These are phyloP conservation scores for Brassica incana DNA, from an alignment of 345 rosid species.

Conservation along the genomic window DNA sequence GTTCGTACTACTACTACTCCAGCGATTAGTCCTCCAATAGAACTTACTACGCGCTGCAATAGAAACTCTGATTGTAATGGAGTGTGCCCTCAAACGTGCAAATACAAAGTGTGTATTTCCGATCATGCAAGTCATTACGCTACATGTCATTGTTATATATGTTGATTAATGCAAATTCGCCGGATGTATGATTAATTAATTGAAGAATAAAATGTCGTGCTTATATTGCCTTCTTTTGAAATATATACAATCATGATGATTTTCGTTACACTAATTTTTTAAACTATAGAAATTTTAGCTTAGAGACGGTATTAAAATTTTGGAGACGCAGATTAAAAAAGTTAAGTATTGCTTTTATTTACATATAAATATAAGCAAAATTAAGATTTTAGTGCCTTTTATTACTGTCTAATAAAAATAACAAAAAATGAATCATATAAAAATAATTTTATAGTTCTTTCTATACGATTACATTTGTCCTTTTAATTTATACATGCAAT, in stretches of 20 bases:
- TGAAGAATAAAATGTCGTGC: neutral
- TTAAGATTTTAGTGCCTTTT: neutral
- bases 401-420: neutral
- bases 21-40: neutral
- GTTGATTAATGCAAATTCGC: conserved; percentile 1
- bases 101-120: conserved; percentile 3
- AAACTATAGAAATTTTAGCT: neutral
- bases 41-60: neutral
- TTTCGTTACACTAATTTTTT: neutral
- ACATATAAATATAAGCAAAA: neutral
- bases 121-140: neutral
- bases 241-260: neutral
- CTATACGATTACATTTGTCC: neutral
- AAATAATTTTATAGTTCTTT: neutral
- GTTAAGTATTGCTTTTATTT: neutral
- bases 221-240: neutral
- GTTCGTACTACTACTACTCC: neutral
- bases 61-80: neutral
- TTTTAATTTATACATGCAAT: neutral
- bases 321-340: neutral
- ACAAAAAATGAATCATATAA: neutral
- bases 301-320: neutral
- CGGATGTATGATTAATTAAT: neutral
- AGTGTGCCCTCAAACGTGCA: conserved; percentile 21
- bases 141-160: conserved; percentile 13